These are phyloP conservation scores for Isoetes engelmannii DNA, from an alignment of 83 land plant species.

Conservation along the genomic window DNA sequence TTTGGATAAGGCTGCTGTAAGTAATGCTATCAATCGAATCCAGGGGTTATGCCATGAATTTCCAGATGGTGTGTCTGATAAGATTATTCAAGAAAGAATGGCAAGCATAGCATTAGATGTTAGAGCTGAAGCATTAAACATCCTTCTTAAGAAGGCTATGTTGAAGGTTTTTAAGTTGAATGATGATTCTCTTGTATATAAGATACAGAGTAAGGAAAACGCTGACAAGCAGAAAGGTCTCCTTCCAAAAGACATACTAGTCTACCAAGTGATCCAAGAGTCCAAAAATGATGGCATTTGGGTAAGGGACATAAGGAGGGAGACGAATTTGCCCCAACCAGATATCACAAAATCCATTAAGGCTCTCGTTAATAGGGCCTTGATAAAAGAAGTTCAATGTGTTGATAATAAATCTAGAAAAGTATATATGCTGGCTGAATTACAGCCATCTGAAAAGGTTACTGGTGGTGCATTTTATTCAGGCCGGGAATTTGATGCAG, in stretches of 20 bases:
- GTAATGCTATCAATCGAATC: conserved; percentile 1
- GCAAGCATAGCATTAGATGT: neutral
- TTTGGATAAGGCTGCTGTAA: neutral
- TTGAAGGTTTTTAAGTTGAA: neutral
- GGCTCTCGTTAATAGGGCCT: conserved; percentile 13
- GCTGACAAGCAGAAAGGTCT: conserved; percentile 21
- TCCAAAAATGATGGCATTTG: conserved; percentile 13
- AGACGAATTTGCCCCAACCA: conserved; percentile 22
- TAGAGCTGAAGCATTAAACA: conserved; percentile 7
- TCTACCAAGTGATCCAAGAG: conserved; percentile 20
- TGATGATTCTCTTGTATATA: conserved; percentile 10
- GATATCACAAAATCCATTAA: conserved; percentile 24
- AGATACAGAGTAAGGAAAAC: conserved; percentile 12
- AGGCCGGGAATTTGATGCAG: conserved; percentile 41
- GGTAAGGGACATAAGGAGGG: conserved; percentile 19
- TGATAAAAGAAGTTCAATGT: conserved; percentile 19
- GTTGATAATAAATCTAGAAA: conserved; percentile 26
- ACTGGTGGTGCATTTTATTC: conserved; percentile 55
- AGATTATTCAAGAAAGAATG: neutral
- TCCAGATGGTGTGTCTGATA: neutral
- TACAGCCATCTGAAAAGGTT: conserved; percentile 53
- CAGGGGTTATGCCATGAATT: neutral
- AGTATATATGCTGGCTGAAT: conserved; percentile 45
- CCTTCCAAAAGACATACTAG: conserved; percentile 13
- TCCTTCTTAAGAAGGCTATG: neutral